phyloP scores from a whole-genome alignment of 352 stramenopile genomes.

The Phytophthora hibernalis region DNA sequence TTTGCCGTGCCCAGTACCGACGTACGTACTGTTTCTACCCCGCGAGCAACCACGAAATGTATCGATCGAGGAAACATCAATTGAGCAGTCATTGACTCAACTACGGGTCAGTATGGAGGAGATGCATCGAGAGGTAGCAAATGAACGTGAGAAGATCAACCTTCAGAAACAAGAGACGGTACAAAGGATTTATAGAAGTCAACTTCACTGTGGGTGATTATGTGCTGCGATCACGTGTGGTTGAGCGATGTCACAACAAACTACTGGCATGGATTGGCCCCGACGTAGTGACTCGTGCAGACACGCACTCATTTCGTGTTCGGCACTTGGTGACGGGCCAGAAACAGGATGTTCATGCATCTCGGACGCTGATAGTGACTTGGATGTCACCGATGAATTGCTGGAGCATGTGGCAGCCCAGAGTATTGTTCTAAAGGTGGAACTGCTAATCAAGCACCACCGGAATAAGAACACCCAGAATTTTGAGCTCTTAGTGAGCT shows the following conservation, averaged over 20 bases:
- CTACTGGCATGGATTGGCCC: background rate
- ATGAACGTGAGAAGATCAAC: constrained; percentile 17
- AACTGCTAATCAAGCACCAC: background rate
- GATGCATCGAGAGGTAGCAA: constrained; percentile 1
- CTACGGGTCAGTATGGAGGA: constrained; percentile 8
- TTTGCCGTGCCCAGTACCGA: background rate
- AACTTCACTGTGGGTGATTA: too few species aligned
- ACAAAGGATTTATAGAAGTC: too few species aligned
- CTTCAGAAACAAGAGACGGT: constrained; percentile 16
- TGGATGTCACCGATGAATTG: constrained; percentile 19
- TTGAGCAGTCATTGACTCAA: background rate
- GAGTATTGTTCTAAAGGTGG: constrained; percentile 10
- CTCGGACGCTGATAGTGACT: constrained; percentile 3
- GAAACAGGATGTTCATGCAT: constrained; percentile 15
- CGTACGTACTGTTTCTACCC: constrained; percentile 5
- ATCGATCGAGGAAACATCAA: constrained; percentile 1
- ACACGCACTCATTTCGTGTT: background rate
- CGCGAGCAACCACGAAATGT: background rate
- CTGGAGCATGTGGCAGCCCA: constrained; percentile 15
- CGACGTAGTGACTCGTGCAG: background rate
- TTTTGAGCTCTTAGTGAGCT: constrained; percentile 16
- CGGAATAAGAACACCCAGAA: constrained; percentile 10
- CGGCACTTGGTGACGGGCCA: background rate
- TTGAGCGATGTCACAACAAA: too few species aligned
- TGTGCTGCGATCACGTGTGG: too few species aligned